Base-by-base conservation (phyloP, 2,329 filamentous ascomycete species). In the Penicillium griseofulvum region DNA sequence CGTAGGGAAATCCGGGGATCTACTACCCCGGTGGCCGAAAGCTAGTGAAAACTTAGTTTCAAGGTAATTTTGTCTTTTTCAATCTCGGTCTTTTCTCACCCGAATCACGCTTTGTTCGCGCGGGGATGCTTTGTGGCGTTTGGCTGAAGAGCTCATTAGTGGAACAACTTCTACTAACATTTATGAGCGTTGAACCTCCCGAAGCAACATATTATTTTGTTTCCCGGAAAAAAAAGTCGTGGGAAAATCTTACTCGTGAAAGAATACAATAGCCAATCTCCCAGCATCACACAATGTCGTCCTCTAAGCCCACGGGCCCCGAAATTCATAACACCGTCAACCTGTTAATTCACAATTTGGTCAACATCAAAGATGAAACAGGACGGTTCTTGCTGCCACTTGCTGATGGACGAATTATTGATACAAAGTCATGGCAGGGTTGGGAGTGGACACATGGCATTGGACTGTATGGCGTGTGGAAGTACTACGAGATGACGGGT, bases 371-470 rank as follows among this genome's bases (percentile, higher is more conserved):
- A 66, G 89, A 93, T 75, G 81, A 80, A 37, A 89, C 87, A 0
- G 89, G 89, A 47, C 81, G 89, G 66, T 92, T 91, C 70, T 79
- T 92, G 24, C 77, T 91, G 56, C 84, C 79, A 19, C 80, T 93
- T 34, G 78, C 81, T 2, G 88, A 92, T 65, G 89, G 89, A 54
- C 83, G 87, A 34, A 78, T 91, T 47, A 91, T 93, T 67, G 89
- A 92, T 72, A 91, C 89, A 54, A 93, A 93, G 73, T 88, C 88
- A 54, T 93, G 89, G 89, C 63, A 69, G 33, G 73, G 73, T 67
- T 92, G 89, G 89, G 88, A 91, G 74, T 90, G 87, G 87, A 91
- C 88, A 1, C 88, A 91, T 71, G 88, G 89, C 41, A 84, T 91
- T 65, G 89, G 89, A 5, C 83, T 92, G 19, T 91, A 91, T 72